Conservation (phyloP, 83 land plant species). For the Diphasiastrum complanatum region DNA sequence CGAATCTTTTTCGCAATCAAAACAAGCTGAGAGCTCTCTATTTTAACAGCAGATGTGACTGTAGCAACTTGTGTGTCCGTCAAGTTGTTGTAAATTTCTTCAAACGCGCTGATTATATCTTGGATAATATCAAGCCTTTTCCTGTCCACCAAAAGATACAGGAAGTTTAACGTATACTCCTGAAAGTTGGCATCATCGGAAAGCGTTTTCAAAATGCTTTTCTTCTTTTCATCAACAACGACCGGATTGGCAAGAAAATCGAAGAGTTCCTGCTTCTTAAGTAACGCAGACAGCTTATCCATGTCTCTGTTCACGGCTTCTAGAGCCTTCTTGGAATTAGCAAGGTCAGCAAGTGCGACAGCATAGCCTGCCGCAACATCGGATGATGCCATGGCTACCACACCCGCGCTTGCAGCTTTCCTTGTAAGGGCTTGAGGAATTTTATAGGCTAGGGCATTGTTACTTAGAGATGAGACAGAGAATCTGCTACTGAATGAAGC, state of each 20-base stretch:
- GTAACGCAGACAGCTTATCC: conserved; percentile 44
- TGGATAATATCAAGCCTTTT: conserved; percentile 44
- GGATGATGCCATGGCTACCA: conserved; percentile 42
- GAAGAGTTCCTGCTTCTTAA: conserved; percentile 33
- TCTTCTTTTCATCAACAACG: conserved; percentile 49
- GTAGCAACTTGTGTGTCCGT: conserved; percentile 72
- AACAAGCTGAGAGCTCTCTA: conserved; percentile 64
- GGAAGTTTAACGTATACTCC: conserved; percentile 47
- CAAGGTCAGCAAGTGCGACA: conserved; percentile 63
- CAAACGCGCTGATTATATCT: conserved; percentile 70
- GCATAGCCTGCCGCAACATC: conserved; percentile 66
- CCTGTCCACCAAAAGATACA: conserved; percentile 62
- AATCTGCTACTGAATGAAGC: too few species aligned
- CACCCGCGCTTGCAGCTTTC: too few species aligned
- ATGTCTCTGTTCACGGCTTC: conserved; percentile 57
- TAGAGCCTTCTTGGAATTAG: conserved; percentile 40
- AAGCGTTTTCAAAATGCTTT: conserved; percentile 40
- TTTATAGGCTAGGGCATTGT: too few species aligned
- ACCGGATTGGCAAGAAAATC: conserved; percentile 58
- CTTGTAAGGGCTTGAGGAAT: too few species aligned
- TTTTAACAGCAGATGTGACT: conserved; percentile 72
- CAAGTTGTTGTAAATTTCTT: conserved; percentile 49
- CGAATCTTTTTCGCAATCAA: conserved; percentile 72
- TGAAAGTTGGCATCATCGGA: conserved; percentile 37
- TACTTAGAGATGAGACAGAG: too few species aligned